Conservation (phyloP, 2,329 filamentous ascomycete genomes). For the Venturia asperata region DNA sequence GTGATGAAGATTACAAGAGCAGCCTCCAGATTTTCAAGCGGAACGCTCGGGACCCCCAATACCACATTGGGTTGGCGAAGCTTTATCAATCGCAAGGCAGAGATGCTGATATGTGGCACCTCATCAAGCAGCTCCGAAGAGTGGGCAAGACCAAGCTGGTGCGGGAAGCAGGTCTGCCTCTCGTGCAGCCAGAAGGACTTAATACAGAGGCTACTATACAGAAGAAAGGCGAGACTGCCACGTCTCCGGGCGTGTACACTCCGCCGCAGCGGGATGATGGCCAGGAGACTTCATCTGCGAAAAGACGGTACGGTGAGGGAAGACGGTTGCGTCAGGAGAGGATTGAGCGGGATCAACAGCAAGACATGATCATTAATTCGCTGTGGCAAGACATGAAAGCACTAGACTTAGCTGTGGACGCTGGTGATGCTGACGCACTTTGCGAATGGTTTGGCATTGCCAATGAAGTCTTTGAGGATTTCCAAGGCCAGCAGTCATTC, state of each 20-base stretch:
- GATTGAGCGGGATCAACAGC: constrained; percentile 6
- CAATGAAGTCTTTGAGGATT: constrained; percentile 18
- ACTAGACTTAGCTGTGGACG: constrained; percentile 8
- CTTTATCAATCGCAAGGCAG: constrained; percentile 18
- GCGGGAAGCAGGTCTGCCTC: constrained; percentile 15
- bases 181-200: not conserved
- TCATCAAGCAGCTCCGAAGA: constrained; percentile 18
- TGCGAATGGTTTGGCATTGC: constrained; percentile 17
- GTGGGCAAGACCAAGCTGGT: constrained; percentile 16
- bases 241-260: constrained; percentile 2
- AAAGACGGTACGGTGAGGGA: constrained; percentile 2
- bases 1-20: constrained; percentile 29
- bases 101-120: constrained; percentile 15
- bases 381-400: constrained; percentile 14
- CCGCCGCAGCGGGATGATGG: not conserved
- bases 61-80: constrained; percentile 18
- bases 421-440: constrained; percentile 16
- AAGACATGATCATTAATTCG: constrained; percentile 13
- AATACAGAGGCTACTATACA: not conserved
- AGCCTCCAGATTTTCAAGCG: constrained; percentile 14
- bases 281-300: not conserved
- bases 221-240: not conserved
- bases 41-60: constrained; percentile 14
- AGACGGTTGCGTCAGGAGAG: constrained; percentile 8
- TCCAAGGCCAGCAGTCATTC: constrained; percentile 12